A percentile compares a stretch with the other conserved stretches of the same genome.
These are phyloP conservation scores for Pleodorina starrii DNA, from an alignment of 139 green algal species.

Conservation along the genomic window DNA sequence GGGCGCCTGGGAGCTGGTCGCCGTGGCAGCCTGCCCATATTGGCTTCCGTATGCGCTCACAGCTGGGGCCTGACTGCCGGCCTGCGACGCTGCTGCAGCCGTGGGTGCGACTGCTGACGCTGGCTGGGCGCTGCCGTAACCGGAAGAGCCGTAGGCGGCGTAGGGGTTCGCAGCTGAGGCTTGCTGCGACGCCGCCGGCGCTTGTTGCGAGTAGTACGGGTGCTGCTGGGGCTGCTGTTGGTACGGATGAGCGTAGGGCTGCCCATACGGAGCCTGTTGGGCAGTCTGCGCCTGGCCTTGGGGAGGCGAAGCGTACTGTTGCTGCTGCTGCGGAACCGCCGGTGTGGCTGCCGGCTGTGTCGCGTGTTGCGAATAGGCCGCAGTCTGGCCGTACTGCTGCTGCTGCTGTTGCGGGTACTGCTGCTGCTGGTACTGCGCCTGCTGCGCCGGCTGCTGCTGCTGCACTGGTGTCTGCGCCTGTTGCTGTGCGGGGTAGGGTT, in stretches of 20 bases:
- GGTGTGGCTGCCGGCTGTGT: not conserved
- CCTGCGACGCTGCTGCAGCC: not conserved
- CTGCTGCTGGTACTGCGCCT: not conserved
- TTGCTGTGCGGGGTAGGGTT: not conserved
- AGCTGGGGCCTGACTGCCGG: not conserved
- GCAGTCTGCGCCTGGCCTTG: not conserved
- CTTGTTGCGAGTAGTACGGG: not conserved
- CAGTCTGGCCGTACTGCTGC: not conserved
- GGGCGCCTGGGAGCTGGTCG: not conserved
- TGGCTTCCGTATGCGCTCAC: not conserved
- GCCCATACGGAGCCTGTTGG: not conserved
- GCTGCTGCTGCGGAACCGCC: not conserved
- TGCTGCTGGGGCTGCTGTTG: conserved; percentile 8
- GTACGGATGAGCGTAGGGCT: not conserved
- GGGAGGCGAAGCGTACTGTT: not conserved
- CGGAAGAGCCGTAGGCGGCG: not conserved
- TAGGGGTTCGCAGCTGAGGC: not conserved
- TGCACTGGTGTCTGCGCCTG: not conserved
- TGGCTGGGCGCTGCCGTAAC: not conserved
- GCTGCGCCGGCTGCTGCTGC: conserved; percentile 5
- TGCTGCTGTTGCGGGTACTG: not conserved
- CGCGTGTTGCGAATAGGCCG: not conserved
- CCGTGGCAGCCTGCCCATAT: not conserved
- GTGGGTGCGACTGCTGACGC: too few relatives aligned
- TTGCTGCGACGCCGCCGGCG: not conserved